Conservation (phyloP, 1,284 basidiomycete species). For the Ustilago tritici region DNA sequence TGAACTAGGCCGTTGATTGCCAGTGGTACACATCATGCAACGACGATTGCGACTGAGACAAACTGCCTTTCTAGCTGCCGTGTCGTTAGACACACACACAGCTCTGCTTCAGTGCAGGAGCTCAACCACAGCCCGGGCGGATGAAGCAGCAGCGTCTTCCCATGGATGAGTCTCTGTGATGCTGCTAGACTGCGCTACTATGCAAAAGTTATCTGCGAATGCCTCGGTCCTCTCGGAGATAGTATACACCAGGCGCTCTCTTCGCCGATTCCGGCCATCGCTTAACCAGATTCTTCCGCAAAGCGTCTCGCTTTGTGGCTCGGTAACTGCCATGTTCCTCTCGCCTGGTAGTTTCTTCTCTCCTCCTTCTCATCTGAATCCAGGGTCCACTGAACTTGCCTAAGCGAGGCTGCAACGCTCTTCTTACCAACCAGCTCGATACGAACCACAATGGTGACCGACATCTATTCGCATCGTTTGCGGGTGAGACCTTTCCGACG, state of each 20-base stretch:
- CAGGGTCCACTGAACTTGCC: neutral
- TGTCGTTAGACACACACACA: conserved; percentile 6
- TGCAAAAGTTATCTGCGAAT: neutral
- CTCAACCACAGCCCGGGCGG: neutral
- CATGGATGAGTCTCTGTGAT: neutral
- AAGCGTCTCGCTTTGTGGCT: neutral
- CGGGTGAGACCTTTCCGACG: conserved; percentile 6
- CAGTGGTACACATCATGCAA: neutral
- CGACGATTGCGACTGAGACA: conserved; percentile 7
- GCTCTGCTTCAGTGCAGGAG: neutral
- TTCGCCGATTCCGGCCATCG: neutral
- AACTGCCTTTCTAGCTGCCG: neutral
- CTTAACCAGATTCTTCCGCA: neutral
- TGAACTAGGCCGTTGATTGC: neutral
- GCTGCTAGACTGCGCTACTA: neutral
- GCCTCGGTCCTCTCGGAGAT: conserved; percentile 1
- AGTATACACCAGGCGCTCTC: neutral
- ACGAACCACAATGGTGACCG: neutral
- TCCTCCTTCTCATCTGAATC: neutral
- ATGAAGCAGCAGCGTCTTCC: neutral
- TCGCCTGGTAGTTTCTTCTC: neutral
- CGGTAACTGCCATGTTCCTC: neutral
- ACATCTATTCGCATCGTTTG: neutral
- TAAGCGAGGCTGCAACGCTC: conserved; percentile 3
- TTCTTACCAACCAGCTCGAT: neutral